Evolutionary conservation across 805 yeast species (phyloP).

Genomic region (Ogataea philodendri): DNA sequence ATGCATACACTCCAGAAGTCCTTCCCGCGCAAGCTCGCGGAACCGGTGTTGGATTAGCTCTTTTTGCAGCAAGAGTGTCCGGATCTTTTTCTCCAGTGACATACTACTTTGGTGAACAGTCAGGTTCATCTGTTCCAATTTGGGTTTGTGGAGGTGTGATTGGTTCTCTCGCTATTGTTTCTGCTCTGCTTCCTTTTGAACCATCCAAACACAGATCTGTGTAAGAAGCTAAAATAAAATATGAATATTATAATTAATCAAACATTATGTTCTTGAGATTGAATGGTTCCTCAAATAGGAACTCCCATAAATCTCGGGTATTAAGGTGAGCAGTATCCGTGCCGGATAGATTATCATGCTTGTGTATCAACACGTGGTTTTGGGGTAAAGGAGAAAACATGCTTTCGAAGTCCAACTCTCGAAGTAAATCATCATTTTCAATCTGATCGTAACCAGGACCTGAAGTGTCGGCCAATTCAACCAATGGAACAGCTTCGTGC

Average conservation of each 20-base stretch:
- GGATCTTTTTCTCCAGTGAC: constrained; percentile 61
- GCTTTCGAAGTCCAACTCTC: constrained; percentile 6
- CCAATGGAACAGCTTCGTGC: constrained; percentile 7
- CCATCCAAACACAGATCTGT: constrained; percentile 41
- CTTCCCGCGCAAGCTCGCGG: constrained; percentile 47
- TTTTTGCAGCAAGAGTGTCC: constrained; percentile 51
- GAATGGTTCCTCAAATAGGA: constrained; percentile 18
- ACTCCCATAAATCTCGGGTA: constrained; percentile 15
- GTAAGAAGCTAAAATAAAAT: constrained; percentile 9
- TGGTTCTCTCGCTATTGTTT: constrained; percentile 45
- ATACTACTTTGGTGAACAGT: constrained; percentile 46
- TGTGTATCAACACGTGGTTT: neutral
- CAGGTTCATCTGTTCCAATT: constrained; percentile 56
- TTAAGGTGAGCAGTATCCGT: constrained; percentile 1
- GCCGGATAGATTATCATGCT: no score
- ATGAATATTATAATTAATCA: constrained; percentile 3
- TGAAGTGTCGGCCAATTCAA: neutral
- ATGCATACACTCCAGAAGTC: constrained; percentile 67
- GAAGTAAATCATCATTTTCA: constrained; percentile 5
- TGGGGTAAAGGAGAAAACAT: neutral
- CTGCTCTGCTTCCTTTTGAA: constrained; percentile 49
- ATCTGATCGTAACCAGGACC: neutral
- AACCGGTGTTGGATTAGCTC: constrained; percentile 62
- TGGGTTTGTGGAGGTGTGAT: constrained; percentile 60
- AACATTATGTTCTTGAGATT: constrained; percentile 16